Evolutionary conservation across 306 rosid species (phyloP).

Genomic region (Dryas drummondii): DNA sequence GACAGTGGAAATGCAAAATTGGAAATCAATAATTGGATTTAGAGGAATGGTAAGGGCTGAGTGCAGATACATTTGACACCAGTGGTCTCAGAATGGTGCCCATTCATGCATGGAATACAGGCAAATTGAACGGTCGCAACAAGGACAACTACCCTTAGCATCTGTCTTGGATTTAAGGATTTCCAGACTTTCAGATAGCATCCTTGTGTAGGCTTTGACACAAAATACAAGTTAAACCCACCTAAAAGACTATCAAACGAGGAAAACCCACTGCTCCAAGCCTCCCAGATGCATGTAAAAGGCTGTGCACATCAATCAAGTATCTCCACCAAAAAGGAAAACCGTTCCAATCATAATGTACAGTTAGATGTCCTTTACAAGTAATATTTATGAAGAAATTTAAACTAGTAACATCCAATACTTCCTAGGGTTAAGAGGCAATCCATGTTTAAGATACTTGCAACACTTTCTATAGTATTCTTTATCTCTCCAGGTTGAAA

Average conservation of each 20-base stretch:
- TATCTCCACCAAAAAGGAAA: not conserved
- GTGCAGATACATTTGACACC: not conserved
- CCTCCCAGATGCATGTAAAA: not conserved
- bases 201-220: not conserved
- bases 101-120: not conserved
- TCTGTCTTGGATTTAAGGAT: not conserved
- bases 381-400: not conserved
- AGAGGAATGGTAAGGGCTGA: not conserved
- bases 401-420: not conserved
- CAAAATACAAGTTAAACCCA: not conserved
- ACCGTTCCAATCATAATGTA: not conserved
- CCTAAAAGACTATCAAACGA: not conserved
- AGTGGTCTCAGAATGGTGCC: not conserved
- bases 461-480: not conserved
- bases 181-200: not conserved
- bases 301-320: not conserved
- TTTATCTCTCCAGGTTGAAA: not conserved
- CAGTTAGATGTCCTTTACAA: not conserved
- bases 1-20: not conserved
- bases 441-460: not conserved
- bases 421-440: not conserved
- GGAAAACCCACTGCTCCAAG: not conserved
- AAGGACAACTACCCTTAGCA: not conserved
- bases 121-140: not conserved
- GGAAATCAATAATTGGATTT: not conserved